phyloP scores from a whole-genome alignment of 208 protist species.

The Novymonas esmeraldas region DNA sequence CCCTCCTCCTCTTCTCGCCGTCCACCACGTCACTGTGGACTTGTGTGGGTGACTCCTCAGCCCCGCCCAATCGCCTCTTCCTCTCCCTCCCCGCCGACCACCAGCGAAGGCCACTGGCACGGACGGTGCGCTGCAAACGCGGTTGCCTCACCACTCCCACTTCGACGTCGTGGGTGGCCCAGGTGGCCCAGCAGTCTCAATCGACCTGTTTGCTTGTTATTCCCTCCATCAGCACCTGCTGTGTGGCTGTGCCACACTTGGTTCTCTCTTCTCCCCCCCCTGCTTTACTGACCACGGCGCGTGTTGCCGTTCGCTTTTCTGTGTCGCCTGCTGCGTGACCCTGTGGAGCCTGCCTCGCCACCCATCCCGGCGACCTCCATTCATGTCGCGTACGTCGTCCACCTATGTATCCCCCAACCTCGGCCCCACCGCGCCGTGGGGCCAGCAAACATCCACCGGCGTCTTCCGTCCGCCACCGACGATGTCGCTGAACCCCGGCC shows the following conservation, averaged over 20 bases:
- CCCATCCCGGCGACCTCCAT: too few relatives aligned
- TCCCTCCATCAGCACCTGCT: not conserved
- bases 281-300: too few relatives aligned
- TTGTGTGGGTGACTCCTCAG: too few relatives aligned
- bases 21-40: too few relatives aligned
- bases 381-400: constrained; percentile 38
- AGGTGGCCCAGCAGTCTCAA: not conserved
- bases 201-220: constrained; percentile 4
- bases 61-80: too few relatives aligned
- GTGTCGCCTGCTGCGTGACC: not conserved
- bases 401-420: constrained; percentile 70
- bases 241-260: not conserved
- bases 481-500: constrained; percentile 23
- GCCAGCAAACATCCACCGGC: constrained; percentile 62
- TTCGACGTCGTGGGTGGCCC: too few relatives aligned
- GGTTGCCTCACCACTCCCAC: too few relatives aligned
- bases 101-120: too few relatives aligned
- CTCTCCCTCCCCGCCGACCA: too few relatives aligned
- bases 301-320: too few relatives aligned
- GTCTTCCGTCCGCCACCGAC: constrained; percentile 69
- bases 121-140: too few relatives aligned
- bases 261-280: not conserved
- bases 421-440: constrained; percentile 61
- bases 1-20: not conserved
- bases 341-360: too few relatives aligned